Percentiles rank a stretch among this genome's conserved stretches.
phyloP scores from a whole-genome alignment of 202 grass and related monocot genomes.

The Tripidium arundinaceum region DNA sequence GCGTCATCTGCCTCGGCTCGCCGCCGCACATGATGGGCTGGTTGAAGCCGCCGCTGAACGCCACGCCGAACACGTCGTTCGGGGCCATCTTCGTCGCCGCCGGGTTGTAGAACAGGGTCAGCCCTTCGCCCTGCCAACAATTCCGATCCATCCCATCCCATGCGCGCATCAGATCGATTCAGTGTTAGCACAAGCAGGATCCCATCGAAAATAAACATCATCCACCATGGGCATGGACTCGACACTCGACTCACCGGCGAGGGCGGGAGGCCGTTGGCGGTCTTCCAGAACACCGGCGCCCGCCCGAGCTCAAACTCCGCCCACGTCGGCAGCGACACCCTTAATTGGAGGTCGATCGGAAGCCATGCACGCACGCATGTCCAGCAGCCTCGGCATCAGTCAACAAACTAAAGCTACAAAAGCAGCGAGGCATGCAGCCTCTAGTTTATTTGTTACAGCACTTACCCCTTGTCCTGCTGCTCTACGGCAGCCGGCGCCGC shows the following conservation, averaged over 20 bases:
- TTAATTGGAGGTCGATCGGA: not conserved
- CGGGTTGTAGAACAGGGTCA: conserved; percentile 94
- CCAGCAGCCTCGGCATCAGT: not conserved
- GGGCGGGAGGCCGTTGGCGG: conserved; percentile 66
- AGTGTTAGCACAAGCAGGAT: too few relatives aligned
- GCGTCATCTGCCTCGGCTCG: conserved; percentile 85
- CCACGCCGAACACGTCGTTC: conserved; percentile 65
- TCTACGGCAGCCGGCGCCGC: not conserved
- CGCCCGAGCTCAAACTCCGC: conserved; percentile 82
- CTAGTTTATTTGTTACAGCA: too few relatives aligned
- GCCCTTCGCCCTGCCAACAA: conserved; percentile 50
- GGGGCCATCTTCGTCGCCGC: conserved; percentile 44
- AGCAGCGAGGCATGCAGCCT: not conserved
- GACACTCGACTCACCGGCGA: conserved; percentile 42
- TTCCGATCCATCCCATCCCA: too few relatives aligned
- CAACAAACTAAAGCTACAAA: not conserved
- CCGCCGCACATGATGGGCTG: conserved; percentile 96
- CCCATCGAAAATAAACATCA: too few relatives aligned
- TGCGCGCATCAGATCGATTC: too few relatives aligned
- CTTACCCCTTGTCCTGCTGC: conserved; percentile 6
- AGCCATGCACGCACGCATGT: too few relatives aligned
- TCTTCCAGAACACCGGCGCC: conserved; percentile 88
- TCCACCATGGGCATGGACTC: too few relatives aligned
- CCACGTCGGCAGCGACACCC: conserved; percentile 62
- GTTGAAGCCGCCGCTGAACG: conserved; percentile 96